Evolutionary conservation across 305 asterid genomes (phyloP), one percentile per base, ranked within the genome.

Genomic region (Fraxinus angustifolia): DNA sequence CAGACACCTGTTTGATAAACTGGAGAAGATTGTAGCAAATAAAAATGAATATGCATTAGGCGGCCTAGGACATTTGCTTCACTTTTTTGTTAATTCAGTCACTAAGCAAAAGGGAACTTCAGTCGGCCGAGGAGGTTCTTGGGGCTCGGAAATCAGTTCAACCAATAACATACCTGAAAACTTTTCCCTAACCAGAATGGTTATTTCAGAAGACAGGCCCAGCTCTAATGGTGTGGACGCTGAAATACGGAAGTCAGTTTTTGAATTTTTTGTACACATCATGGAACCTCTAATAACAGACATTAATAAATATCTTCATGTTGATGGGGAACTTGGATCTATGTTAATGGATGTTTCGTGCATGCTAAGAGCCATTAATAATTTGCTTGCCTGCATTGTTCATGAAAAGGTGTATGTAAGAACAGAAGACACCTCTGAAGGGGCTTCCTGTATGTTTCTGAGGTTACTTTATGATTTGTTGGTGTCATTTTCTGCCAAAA

Each of bases 11-110:
- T 93, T 95, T 83, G 94, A 92, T 89, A 87, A 88, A 86, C 86
- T 95, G 90, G 97, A 88, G 90, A 88, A 90, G 86, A 89, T 90
- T 17, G 89, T 92, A 77, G 86, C 90, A 12, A 77, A 84, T 83
- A 92, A 91, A 88, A 88, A 88, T 78, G 87, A 60, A 23, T 79
- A 82, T 78, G 91, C 96, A 35, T 67, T 90, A 88, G 82, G 84
- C 85, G 97, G 97, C 82, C 84, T 93, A 11, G 98, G 95, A 73
- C 90, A 88, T 87, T 87, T 95, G 87, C 90, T 91, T 83, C 96
- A 83, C 83, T 86, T 91, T 91, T 89, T 95, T 84, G 92, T 89
- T 82, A 83, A 82, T 80, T 88, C 93, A 81, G 89, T 86, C 72
- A 80, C 83, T 58, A 91, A 87, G 88, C 90, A 89, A 73, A 93